Evolutionary conservation across 139 green algal species (phyloP).

Genomic region (Chlamydomonas sphaeroides): DNA sequence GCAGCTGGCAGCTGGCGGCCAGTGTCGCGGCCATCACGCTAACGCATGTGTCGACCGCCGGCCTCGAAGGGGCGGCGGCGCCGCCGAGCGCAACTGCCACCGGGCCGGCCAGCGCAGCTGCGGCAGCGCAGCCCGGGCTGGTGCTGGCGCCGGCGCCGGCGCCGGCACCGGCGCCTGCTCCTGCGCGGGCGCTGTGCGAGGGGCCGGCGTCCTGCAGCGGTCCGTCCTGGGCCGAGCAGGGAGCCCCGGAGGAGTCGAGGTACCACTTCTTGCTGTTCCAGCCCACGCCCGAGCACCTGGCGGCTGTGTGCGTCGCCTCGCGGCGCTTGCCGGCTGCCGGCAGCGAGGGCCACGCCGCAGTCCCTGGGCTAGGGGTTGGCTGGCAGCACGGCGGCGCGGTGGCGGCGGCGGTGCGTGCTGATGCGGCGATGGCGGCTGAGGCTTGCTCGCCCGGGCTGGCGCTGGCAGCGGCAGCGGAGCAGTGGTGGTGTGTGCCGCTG

Average conservation of each 20-base stretch:
- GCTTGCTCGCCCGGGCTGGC: background rate
- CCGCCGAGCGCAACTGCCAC: too few species aligned
- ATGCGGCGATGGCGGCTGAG: too few species aligned
- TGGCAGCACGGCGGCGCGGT: background rate
- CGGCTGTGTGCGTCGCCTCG: slow-evolving; percentile 5
- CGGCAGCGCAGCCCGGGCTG: background rate
- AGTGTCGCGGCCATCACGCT: too few species aligned
- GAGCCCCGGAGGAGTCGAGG: too few species aligned
- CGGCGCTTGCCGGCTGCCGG: background rate
- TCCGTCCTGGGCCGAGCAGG: background rate
- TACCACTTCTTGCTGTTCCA: slow-evolving; percentile 34
- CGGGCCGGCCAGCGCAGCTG: too few species aligned
- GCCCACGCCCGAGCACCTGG: slow-evolving; percentile 9
- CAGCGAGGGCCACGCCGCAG: background rate
- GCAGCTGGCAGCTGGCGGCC: too few species aligned
- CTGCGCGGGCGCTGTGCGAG: too few species aligned
- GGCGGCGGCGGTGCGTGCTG: background rate
- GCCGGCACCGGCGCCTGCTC: background rate
- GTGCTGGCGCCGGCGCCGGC: background rate
- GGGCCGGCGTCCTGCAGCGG: too few species aligned
- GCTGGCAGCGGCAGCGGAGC: background rate
- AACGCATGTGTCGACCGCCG: too few species aligned
- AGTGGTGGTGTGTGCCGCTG: slow-evolving; percentile 40
- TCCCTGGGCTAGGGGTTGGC: background rate
- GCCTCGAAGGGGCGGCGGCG: too few species aligned